Evolutionary conservation across 768 basidiomycete genomes (phyloP).

Genomic region (Boletus sp.): DNA sequence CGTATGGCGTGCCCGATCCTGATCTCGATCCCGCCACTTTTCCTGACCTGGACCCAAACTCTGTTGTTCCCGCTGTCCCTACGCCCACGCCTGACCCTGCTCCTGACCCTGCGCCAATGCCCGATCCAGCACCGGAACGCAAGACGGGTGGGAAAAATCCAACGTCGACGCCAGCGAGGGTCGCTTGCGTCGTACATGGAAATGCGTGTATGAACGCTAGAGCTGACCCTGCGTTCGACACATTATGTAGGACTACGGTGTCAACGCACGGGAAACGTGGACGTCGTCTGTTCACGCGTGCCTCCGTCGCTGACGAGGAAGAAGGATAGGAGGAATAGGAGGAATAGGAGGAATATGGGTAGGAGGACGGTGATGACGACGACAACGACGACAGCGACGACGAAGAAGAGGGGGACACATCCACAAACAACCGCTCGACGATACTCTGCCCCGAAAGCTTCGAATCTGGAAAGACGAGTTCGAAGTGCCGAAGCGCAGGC

Average conservation of each 20-base stretch:
- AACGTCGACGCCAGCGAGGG: constrained; percentile 26
- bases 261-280: constrained; percentile 29
- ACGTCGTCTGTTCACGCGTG: constrained; percentile 6
- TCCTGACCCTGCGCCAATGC: neutral
- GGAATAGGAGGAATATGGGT: constrained; percentile 4
- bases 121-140: constrained; percentile 5
- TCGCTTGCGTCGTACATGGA: constrained; percentile 18
- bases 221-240: constrained; percentile 22
- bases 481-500: constrained; percentile 30
- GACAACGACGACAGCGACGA: no score
- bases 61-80: neutral
- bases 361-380: neutral
- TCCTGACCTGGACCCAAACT: neutral
- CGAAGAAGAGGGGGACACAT: neutral
- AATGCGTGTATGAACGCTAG: constrained; percentile 27
- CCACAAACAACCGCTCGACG: constrained; percentile 24
- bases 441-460: constrained; percentile 27
- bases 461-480: constrained; percentile 32
- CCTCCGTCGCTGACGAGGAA: neutral
- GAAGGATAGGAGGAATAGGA: neutral
- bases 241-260: constrained; percentile 26
- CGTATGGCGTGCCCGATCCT: neutral
- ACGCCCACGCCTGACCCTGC: neutral
- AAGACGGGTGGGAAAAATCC: constrained; percentile 22
- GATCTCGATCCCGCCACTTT: neutral